These are phyloP conservation scores for Lasiosphaeriaceae sp. DNA, from an alignment of 495 filamentous ascomycete genomes.

Conservation along the genomic window DNA sequence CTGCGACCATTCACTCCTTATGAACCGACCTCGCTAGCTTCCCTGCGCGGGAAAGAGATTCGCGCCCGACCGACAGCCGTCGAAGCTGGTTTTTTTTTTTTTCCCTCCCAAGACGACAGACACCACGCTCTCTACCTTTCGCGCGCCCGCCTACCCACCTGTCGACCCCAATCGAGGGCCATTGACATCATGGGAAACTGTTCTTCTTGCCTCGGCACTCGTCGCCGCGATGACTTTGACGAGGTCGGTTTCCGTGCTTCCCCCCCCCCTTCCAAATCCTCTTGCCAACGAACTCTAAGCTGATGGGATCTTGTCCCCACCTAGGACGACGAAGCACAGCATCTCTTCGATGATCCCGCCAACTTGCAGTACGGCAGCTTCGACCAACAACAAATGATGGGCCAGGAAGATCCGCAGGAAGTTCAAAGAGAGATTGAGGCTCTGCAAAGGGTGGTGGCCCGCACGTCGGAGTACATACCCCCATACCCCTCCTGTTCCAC, in stretches of 20 bases:
- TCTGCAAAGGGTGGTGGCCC: slow-evolving; percentile 51
- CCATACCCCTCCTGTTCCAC: slow-evolving; percentile 8
- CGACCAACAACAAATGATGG: slow-evolving; percentile 43
- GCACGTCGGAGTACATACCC: slow-evolving; percentile 49
- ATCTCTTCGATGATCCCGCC: slow-evolving; percentile 53
- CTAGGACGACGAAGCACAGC: slow-evolving; percentile 50
- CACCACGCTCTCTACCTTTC: neutral
- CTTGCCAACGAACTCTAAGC: neutral
- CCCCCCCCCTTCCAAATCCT: neutral
- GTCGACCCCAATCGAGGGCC: neutral
- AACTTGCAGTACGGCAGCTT: slow-evolving; percentile 53
- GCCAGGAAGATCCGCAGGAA: slow-evolving; percentile 53
- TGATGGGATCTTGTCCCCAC: slow-evolving; percentile 7
- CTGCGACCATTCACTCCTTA: slow-evolving; percentile 25
- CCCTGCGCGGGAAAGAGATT: slow-evolving; percentile 4
- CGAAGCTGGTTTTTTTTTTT: slow-evolving; percentile 6
- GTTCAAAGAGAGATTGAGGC: slow-evolving; percentile 56
- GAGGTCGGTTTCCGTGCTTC: slow-evolving; percentile 25
- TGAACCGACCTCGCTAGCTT: slow-evolving; percentile 26
- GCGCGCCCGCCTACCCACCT: neutral
- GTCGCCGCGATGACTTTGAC: slow-evolving; percentile 38
- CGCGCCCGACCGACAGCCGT: neutral
- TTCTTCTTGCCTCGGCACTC: slow-evolving; percentile 42
- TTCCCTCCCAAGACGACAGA: neutral
- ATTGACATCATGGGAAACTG: slow-evolving; percentile 41